Evolutionary conservation across 202 grass and related monocot species (phyloP), one percentile per base, ranked within the genome.

Genomic region (Dendrocalamus latiflorus): DNA sequence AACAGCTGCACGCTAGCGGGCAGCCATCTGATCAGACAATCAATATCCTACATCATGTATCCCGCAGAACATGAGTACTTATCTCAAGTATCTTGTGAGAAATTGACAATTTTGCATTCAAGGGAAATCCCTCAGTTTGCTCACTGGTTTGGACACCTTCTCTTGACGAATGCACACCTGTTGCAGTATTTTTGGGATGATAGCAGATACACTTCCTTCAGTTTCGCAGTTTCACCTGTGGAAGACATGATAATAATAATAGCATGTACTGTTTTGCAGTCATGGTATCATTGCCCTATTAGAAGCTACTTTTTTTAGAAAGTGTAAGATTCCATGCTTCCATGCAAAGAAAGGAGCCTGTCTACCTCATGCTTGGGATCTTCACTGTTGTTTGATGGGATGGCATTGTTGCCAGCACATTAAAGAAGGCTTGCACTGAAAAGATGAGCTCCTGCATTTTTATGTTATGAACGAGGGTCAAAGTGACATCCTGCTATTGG

Each of bases 221-320:
- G 57, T 78, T 88, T 65, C 1, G 7, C 63, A 33, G 43, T 45
- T 82, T 68, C 71, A 37, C 72, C 8, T 34, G 39, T 28, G 30
- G 22, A 76, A 76, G 42, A 70, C 55, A 78, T 65, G 33, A 73
- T 79, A 21, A 18, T 51, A 59, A n/a, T n/a, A n/a, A n/a, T n/a
- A n/a, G 18, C 59, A 50, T 45, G 15, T 8, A 53, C 16, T 38
- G 20, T 66, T 54, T 30, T 83, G n/a, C 44, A n/a, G 33, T 53
- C 21, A 61, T 85, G 41, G 36, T 51, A 70, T 14, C 2, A 14
- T 37, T 82, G 47, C 4, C 0, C 51, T 85, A 34, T 68, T 70
- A 42, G 8, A 51, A 41, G 53, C 55, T 77, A 61, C 28, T 70
- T 6, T 36, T 37, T 26, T 48, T 85, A 78, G 28, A 63, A 73